phyloP scores from a whole-genome alignment of 805 yeast species.

The Hermanozyma aechmeae region DNA sequence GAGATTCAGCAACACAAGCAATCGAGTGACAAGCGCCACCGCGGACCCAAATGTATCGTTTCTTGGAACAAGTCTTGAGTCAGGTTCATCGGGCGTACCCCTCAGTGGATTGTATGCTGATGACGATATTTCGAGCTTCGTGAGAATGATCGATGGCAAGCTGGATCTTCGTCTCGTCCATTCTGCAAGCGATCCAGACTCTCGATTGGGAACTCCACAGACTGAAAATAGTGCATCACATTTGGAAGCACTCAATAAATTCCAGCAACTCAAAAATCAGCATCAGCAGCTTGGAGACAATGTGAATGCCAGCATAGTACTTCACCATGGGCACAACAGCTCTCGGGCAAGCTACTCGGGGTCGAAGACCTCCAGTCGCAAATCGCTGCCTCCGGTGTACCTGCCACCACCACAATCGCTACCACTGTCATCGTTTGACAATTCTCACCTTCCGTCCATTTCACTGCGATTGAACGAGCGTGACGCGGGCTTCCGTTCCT shows the following conservation, averaged over 20 bases:
- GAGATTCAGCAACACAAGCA: slow-evolving; percentile 29
- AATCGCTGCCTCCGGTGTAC: slow-evolving; percentile 14
- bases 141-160: slow-evolving; percentile 59
- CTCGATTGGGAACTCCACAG: slow-evolving; percentile 7
- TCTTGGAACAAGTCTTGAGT: slow-evolving; percentile 27
- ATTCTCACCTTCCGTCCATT: slow-evolving; percentile 22
- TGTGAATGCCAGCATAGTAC: slow-evolving; percentile 39
- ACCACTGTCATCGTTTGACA: slow-evolving; percentile 18
- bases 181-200: too few relatives aligned
- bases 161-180: slow-evolving; percentile 35
- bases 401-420: slow-evolving; percentile 17
- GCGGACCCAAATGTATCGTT: slow-evolving; percentile 8
- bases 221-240: slow-evolving; percentile 11
- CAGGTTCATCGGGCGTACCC: slow-evolving; percentile 24
- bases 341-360: slow-evolving; percentile 1
- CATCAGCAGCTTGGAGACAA: slow-evolving; percentile 51
- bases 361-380: slow-evolving; percentile 19
- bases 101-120: slow-evolving; percentile 39
- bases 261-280: slow-evolving; percentile 41
- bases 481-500: too few relatives aligned
- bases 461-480: slow-evolving; percentile 20
- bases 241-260: slow-evolving; percentile 40
- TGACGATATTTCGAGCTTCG: slow-evolving; percentile 62
- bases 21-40: too few relatives aligned
- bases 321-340: slow-evolving; percentile 16